phyloP scores from a whole-genome alignment of 2,329 filamentous ascomycete species.

The Penicillium sumatraense region DNA sequence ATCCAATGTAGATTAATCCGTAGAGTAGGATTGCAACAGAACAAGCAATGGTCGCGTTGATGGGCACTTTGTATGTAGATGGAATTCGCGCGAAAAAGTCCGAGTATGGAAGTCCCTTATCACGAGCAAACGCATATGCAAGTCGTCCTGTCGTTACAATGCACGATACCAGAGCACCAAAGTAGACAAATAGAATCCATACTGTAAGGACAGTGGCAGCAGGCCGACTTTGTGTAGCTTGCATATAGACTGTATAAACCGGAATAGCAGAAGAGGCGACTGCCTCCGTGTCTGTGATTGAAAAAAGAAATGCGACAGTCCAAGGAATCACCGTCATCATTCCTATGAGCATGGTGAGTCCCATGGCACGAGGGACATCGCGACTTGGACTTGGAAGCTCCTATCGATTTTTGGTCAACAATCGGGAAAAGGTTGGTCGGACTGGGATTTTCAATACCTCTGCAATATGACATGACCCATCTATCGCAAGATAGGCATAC shows the following conservation, averaged over 20 bases:
- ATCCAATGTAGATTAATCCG: slow-evolving; percentile 33
- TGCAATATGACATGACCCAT: slow-evolving; percentile 30
- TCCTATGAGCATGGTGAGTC: slow-evolving; percentile 24
- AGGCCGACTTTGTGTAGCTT: slow-evolving; percentile 18
- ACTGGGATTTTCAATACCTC: slow-evolving; percentile 17
- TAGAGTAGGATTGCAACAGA: slow-evolving; percentile 53
- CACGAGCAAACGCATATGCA: slow-evolving; percentile 15
- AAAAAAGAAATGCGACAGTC: slow-evolving; percentile 26
- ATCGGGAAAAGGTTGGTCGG: not conserved
- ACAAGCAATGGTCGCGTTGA: slow-evolving; percentile 48
- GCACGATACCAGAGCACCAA: slow-evolving; percentile 36
- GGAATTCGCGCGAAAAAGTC: slow-evolving; percentile 21
- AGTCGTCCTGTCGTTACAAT: slow-evolving; percentile 17
- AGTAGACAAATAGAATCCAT: slow-evolving; percentile 41
- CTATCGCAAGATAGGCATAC: slow-evolving; percentile 30
- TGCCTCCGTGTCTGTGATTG: slow-evolving; percentile 20
- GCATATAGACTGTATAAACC: slow-evolving; percentile 23
- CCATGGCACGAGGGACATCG: slow-evolving; percentile 26
- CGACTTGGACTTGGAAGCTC: slow-evolving; percentile 19
- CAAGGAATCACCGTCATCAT: slow-evolving; percentile 22
- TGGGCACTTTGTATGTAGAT: slow-evolving; percentile 30
- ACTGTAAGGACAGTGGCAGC: slow-evolving; percentile 22
- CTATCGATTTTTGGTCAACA: not conserved
- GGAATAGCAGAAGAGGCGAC: slow-evolving; percentile 21
- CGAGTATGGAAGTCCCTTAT: slow-evolving; percentile 21